phyloP scores from a whole-genome alignment of 306 rosid genomes.

The Argentina anserina region DNA sequence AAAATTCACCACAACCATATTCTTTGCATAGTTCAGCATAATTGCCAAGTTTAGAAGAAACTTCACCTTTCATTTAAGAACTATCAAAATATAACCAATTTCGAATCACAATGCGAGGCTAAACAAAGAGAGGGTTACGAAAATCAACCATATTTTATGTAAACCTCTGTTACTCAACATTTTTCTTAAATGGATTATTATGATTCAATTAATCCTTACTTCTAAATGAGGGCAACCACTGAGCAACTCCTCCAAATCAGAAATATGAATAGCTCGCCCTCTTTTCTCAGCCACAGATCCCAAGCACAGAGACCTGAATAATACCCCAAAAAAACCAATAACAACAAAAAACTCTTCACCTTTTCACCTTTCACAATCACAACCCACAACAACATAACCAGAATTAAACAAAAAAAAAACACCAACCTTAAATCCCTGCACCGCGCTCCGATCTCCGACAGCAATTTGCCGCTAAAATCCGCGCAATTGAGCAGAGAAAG shows the following conservation, averaged over 20 bases:
- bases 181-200: not conserved
- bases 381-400: not conserved
- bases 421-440: constrained; percentile 73
- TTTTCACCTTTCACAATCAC: not conserved
- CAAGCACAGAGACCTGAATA: constrained; percentile 77
- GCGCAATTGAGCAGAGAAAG: constrained; percentile 73
- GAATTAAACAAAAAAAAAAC: not conserved
- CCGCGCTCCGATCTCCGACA: constrained; percentile 66
- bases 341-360: constrained; percentile 19
- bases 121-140: not conserved
- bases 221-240: constrained; percentile 75
- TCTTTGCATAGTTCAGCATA: not conserved
- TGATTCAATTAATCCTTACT: constrained; percentile 50
- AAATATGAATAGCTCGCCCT: constrained; percentile 72
- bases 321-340: constrained; percentile 34
- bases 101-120: not conserved
- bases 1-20: not conserved
- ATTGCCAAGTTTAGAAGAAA: not conserved
- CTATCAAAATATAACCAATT: not conserved
- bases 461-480: constrained; percentile 80
- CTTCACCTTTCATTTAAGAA: not conserved
- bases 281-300: constrained; percentile 79
- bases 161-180: not conserved
- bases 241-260: constrained; percentile 87
- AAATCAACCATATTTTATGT: not conserved